Evolutionary conservation across 139 green algal species (phyloP).

Genomic region (Gonium pectorale): DNA sequence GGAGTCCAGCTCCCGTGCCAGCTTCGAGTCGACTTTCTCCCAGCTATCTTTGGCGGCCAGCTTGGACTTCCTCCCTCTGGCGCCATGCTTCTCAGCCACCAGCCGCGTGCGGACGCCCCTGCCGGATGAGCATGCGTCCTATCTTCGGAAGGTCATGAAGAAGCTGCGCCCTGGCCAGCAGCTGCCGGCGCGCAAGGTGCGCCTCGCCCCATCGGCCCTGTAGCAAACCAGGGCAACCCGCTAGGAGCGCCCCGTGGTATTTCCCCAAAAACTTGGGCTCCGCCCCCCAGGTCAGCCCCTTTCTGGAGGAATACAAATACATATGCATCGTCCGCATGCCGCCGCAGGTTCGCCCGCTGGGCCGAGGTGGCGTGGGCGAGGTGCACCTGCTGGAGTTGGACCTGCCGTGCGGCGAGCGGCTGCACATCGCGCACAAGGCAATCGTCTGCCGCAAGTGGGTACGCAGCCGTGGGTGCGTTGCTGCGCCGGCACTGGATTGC

Average conservation of each 20-base stretch:
- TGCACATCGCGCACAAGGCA: slow-evolving; percentile 25
- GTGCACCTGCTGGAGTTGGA: slow-evolving; percentile 32
- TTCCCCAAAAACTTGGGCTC: too few species aligned
- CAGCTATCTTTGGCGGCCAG: neutral
- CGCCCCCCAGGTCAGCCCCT: too few species aligned
- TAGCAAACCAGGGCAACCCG: too few species aligned
- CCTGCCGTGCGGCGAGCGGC: neutral
- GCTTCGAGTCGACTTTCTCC: slow-evolving; percentile 5
- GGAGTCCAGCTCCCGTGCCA: neutral
- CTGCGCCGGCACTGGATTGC: neutral
- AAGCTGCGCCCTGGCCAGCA: slow-evolving; percentile 23
- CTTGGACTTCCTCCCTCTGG: neutral
- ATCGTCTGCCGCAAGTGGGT: slow-evolving; percentile 9
- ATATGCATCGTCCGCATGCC: too few species aligned
- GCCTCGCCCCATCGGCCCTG: neutral
- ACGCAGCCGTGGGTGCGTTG: neutral
- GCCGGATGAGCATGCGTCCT: neutral
- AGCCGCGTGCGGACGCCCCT: slow-evolving; percentile 12
- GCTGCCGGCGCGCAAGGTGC: slow-evolving; percentile 17
- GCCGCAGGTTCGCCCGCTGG: slow-evolving; percentile 15
- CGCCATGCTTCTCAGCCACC: neutral
- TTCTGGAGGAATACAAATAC: too few species aligned
- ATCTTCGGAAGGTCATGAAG: neutral
- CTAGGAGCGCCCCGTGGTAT: too few species aligned
- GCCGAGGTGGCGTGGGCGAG: slow-evolving; percentile 30